Evolutionary conservation across 2,329 filamentous ascomycete species (phyloP).

Genomic region (Bretziella fagacearum): DNA sequence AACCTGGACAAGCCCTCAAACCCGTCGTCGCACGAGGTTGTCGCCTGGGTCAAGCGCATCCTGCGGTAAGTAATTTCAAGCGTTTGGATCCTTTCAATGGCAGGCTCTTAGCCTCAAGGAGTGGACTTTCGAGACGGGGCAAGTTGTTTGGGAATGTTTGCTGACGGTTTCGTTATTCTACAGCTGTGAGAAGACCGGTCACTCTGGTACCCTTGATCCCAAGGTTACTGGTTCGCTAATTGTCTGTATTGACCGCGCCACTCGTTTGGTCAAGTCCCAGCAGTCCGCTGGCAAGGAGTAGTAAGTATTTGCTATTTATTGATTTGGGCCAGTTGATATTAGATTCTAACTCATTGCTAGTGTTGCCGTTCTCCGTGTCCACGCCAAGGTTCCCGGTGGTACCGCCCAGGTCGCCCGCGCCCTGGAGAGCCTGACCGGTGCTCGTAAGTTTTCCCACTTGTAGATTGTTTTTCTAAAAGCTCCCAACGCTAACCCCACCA

Average conservation of each 20-base stretch:
- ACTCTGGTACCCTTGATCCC: slow-evolving; percentile 94
- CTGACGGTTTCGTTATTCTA: slow-evolving; percentile 5
- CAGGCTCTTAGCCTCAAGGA: neutral
- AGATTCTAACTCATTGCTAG: slow-evolving; percentile 5
- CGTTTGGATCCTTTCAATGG: neutral
- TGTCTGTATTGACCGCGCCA: slow-evolving; percentile 90
- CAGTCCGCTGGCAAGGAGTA: slow-evolving; percentile 99
- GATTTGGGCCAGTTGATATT: neutral
- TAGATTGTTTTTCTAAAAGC: neutral
- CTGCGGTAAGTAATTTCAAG: slow-evolving; percentile 43
- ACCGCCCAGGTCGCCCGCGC: slow-evolving; percentile 85
- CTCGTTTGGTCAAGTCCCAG: slow-evolving; percentile 94
- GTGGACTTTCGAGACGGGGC: neutral
- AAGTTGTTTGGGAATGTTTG: neutral
- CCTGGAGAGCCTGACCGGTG: slow-evolving; percentile 88
- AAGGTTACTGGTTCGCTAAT: slow-evolving; percentile 95
- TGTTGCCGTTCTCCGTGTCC: slow-evolving; percentile 83
- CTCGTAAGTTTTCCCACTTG: slow-evolving; percentile 25
- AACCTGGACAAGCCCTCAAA: slow-evolving; percentile 81
- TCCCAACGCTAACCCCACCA: neutral
- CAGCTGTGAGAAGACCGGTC: slow-evolving; percentile 73
- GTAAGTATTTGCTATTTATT: slow-evolving; percentile 7
- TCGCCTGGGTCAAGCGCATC: slow-evolving; percentile 98
- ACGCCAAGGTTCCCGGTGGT: slow-evolving; percentile 87
- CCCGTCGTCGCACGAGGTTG: slow-evolving; percentile 94